Percentiles rank a stretch among this genome's conserved stretches.
phyloP scores from a whole-genome alignment of 495 filamentous ascomycete species.

The Bacidia rubella region DNA sequence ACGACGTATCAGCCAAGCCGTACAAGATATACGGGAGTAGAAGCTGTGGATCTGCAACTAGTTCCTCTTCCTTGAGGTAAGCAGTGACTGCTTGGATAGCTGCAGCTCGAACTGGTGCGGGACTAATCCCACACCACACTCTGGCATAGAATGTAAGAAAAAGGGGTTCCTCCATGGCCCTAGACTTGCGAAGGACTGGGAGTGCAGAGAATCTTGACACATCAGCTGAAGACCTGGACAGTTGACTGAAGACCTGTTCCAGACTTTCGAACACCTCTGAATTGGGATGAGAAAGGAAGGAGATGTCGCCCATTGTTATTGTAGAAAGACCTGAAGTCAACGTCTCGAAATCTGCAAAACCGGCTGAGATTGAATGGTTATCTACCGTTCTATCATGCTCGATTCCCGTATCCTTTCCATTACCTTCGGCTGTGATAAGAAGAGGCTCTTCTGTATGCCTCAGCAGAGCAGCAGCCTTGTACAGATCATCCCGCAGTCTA shows the following conservation, averaged over 20 bases:
- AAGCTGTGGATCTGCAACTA: conserved; percentile 55
- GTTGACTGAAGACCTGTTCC: conserved; percentile 40
- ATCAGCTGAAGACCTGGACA: conserved; percentile 38
- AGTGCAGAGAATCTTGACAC: conserved; percentile 40
- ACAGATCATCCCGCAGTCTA: not conserved
- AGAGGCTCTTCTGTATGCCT: not conserved
- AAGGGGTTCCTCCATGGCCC: conserved; percentile 44
- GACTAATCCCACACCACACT: conserved; percentile 58
- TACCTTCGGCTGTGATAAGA: not conserved
- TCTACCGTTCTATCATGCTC: not conserved
- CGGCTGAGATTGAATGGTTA: not conserved
- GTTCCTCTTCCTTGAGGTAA: conserved; percentile 34
- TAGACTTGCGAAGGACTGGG: conserved; percentile 41
- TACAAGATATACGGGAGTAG: conserved; percentile 62
- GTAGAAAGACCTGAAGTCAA: conserved; percentile 30
- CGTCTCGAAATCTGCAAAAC: conserved; percentile 22
- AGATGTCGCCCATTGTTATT: conserved; percentile 19
- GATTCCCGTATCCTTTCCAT: not conserved
- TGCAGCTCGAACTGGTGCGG: conserved; percentile 48
- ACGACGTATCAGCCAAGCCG: conserved; percentile 59
- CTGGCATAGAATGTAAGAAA: conserved; percentile 65
- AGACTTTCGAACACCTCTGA: conserved; percentile 27
- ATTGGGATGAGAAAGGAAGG: conserved; percentile 19
- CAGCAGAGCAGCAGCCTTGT: conserved; percentile 34
- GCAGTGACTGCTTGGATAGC: conserved; percentile 49